Conservation (phyloP, 2,329 filamentous ascomycete genomes). For the Pestalotiopsis sp. region DNA sequence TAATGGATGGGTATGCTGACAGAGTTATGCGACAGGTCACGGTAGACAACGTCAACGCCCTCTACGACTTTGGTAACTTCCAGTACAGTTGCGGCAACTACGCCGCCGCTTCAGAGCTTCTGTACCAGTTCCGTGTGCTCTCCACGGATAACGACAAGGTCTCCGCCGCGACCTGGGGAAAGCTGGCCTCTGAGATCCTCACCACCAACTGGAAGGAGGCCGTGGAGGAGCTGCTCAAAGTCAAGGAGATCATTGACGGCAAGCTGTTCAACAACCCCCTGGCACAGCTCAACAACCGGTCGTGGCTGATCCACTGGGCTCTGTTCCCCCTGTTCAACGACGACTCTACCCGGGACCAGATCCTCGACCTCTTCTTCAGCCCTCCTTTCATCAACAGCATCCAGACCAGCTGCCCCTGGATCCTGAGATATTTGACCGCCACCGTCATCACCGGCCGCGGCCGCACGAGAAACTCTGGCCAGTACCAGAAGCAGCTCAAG, state of each 20-base stretch:
- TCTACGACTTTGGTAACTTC: conserved; percentile 95
- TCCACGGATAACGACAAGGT: conserved; percentile 99
- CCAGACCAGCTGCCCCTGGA: conserved; percentile 96
- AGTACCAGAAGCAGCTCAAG: conserved; percentile 98
- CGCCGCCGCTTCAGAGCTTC: conserved; percentile 81
- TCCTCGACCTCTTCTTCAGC: conserved; percentile 97
- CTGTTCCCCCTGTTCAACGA: conserved; percentile 99
- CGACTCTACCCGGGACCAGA: conserved; percentile 83
- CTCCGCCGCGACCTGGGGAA: conserved; percentile 93
- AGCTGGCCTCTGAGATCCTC: conserved; percentile 94
- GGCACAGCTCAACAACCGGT: conserved; percentile 93
- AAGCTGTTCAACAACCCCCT: conserved; percentile 96
- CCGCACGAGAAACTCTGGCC: conserved; percentile 76
- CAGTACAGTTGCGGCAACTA: conserved; percentile 98
- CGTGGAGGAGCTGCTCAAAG: conserved; percentile 87
- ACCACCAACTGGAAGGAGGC: conserved; percentile 93
- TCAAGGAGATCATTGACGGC: conserved; percentile 89
- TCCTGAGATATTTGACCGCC: conserved; percentile 89
- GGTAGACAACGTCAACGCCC: conserved; percentile 90
- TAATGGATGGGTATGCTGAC: conserved; percentile 3
- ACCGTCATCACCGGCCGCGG: conserved; percentile 92
- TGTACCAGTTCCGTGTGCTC: conserved; percentile 97
- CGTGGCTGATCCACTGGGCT: conserved; percentile 97
- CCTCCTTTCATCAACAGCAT: conserved; percentile 99
- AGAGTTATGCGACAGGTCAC: conserved; percentile 68